Percentiles rank a stretch among this genome's conserved stretches.
Evolutionary conservation across 129 eudicot genomes (phyloP).

Genomic region (Chrysanthemum lavandulifolium): DNA sequence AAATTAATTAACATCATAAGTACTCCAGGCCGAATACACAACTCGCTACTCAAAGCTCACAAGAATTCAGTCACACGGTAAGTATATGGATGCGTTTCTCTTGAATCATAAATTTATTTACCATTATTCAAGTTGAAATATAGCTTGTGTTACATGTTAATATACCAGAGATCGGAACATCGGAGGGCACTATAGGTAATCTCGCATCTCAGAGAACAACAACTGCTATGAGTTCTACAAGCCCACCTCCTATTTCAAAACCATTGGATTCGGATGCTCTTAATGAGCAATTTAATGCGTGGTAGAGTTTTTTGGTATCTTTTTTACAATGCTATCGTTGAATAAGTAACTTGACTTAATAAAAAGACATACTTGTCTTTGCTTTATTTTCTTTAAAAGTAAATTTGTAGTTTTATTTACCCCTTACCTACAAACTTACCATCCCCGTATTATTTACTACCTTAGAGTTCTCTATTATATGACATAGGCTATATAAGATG

Average conservation of each 20-base stretch:
- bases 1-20: neutral
- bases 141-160: conserved; percentile 18
- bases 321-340: neutral
- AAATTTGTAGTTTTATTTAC: neutral
- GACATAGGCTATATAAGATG: neutral
- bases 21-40: neutral
- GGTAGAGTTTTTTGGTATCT: neutral
- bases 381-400: neutral
- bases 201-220: neutral
- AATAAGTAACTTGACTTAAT: neutral
- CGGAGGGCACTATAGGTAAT: too few relatives aligned
- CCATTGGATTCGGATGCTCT: conserved; percentile 10
- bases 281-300: neutral
- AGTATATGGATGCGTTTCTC: conserved; percentile 5
- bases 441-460: neutral
- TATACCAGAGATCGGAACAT: too few relatives aligned
- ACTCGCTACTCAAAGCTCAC: neutral
- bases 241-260: neutral
- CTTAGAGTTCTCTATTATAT: neutral
- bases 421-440: neutral
- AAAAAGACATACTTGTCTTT: neutral
- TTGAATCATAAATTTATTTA: neutral
- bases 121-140: neutral
- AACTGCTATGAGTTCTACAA: neutral
- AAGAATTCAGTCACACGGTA: neutral